These are phyloP conservation scores for Calonectria montana DNA, from an alignment of 2,329 filamentous ascomycete species.

Conservation along the genomic window DNA sequence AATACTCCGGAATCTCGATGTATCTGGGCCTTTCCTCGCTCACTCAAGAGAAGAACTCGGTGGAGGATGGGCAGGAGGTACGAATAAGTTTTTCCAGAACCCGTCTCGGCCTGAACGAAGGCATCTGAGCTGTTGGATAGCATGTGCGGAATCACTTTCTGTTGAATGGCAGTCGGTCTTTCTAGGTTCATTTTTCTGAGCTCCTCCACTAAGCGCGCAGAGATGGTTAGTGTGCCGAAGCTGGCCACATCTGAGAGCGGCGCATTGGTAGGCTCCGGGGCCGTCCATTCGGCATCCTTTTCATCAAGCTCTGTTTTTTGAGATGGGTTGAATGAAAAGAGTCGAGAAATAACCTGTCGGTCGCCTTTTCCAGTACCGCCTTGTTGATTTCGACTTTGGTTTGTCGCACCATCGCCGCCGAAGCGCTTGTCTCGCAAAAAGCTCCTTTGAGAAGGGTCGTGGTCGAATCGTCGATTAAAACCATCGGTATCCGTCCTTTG, in stretches of 20 bases:
- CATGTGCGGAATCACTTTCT: conserved; percentile 85
- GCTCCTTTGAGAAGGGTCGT: conserved; percentile 21
- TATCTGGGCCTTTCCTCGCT: conserved; percentile 68
- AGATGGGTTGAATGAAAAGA: conserved; percentile 90
- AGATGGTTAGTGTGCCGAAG: conserved; percentile 88
- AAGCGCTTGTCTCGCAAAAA: conserved; percentile 26
- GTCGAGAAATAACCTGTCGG: conserved; percentile 82
- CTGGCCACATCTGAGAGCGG: conserved; percentile 87
- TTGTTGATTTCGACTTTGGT: conserved; percentile 37
- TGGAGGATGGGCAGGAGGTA: conserved; percentile 95
- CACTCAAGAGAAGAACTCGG: conserved; percentile 81
- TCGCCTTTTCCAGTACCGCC: conserved; percentile 36
- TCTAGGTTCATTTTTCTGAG: conserved; percentile 89
- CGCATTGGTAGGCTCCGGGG: conserved; percentile 86
- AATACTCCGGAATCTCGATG: conserved; percentile 91
- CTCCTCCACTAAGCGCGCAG: conserved; percentile 82
- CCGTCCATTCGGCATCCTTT: conserved; percentile 60
- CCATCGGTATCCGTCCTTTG: conserved; percentile 49
- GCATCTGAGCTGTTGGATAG: conserved; percentile 86
- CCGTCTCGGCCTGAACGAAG: conserved; percentile 96
- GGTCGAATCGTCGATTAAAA: conserved; percentile 29
- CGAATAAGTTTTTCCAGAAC: conserved; percentile 97
- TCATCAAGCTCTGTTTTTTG: conserved; percentile 72
- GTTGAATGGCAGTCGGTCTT: conserved; percentile 94
- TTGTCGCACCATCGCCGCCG: conserved; percentile 30